Evolutionary conservation across 208 protist species (phyloP), one percentile per base, ranked within the genome.

Genomic region (Vickermania ingenoplastis): DNA sequence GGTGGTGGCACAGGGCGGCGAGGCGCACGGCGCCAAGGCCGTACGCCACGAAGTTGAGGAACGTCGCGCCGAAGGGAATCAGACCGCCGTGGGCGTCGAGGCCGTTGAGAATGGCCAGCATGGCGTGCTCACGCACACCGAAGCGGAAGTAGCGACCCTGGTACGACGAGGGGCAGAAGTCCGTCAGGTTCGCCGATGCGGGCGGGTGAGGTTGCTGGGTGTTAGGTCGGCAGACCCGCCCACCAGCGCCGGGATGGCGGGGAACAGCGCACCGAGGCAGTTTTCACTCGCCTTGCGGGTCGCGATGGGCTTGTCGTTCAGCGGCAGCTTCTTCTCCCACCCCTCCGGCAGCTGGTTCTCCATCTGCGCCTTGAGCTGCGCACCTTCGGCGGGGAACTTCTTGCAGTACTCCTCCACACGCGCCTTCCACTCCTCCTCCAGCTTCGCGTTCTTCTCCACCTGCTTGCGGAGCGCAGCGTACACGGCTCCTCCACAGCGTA

Each of bases 121-220:
- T 99, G 31, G 83, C 97, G 74, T 99, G 98, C 81, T 99, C 98
- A 59, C 99, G 94, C 21, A 99, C 92, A 67, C 99, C 99, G 77
- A 99, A 99, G 67, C 92, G 92, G 55, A 99, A 75, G 58, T 94
- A 93, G 59, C 89, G 77, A 29, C 95, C 95, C 1, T 75, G 61
- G 41, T 67, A 72, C 41, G 68, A 75, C 11, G 31, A 57, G 5
- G 73, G 67, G 48, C 78, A 61, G 65, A 97, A 97, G 71, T 97
- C 94, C 13, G 73, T 65, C 48, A 89, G 70, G 31, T 77, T 68
- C 11, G 84, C 79, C 27, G 84, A 87, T 17, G 88, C 91, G 22
- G 99, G 48, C 91, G 83, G 51, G 97, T 99, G 30, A 98, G 78
- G 68, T 97, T 99, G 60, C 96, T 99, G 25, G 89, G 86, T 26